A percentile compares a stretch with the other conserved stretches of the same genome.
Evolutionary conservation across 495 filamentous ascomycete genomes (phyloP).

Genomic region (Xylaria cubensis): DNA sequence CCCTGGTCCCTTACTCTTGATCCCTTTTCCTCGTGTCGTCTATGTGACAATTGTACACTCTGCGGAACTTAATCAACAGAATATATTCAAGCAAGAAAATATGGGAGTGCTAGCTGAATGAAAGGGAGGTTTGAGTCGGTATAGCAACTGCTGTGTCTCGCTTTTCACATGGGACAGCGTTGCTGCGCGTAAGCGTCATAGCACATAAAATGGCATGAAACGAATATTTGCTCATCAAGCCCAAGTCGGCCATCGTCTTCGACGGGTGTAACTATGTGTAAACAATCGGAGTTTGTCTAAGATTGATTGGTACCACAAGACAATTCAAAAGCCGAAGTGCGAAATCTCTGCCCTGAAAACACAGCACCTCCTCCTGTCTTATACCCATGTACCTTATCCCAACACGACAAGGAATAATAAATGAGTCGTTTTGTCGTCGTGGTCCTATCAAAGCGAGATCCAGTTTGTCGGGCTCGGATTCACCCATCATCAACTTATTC

Average conservation of each 20-base stretch:
- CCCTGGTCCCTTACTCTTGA: background rate
- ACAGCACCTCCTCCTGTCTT: background rate
- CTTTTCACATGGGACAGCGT: constrained; percentile 16
- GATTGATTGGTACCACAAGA: constrained; percentile 21
- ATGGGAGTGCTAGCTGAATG: background rate
- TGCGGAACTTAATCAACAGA: background rate
- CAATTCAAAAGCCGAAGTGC: constrained; percentile 15
- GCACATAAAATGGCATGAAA: background rate
- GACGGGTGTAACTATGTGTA: background rate
- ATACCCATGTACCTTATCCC: background rate
- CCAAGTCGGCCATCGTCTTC: constrained; percentile 13
- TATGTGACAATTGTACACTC: background rate
- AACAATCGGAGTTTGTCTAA: background rate
- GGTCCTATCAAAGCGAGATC: no score
- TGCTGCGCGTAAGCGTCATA: constrained; percentile 4
- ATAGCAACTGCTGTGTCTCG: constrained; percentile 2
- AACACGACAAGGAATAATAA: background rate
- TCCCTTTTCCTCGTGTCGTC: background rate
- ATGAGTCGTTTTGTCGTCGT: background rate
- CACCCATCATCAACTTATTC: constrained; percentile 27
- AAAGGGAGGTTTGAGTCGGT: background rate
- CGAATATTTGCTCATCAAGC: constrained; percentile 4
- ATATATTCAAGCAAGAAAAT: background rate
- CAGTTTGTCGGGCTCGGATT: background rate
- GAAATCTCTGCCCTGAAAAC: background rate